Conservation (phyloP, 495 filamentous ascomycete species). For the Aspergillus sparsus region DNA sequence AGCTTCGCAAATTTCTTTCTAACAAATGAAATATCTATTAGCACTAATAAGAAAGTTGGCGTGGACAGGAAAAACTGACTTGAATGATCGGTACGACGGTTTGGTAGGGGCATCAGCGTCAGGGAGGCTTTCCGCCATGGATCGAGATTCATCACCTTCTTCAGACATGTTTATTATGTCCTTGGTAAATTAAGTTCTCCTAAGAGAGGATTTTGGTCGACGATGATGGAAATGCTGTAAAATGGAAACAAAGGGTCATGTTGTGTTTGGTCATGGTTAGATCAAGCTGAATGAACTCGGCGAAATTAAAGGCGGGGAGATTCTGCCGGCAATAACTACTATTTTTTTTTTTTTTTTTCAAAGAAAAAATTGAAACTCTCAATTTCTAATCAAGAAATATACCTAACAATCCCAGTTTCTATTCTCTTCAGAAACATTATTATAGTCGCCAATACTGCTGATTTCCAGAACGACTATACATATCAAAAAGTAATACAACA, state of each 20-base stretch:
- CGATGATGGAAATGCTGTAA: no score
- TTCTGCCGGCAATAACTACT: conserved; percentile 31
- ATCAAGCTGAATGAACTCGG: conserved; percentile 8
- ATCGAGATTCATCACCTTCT: conserved; percentile 29
- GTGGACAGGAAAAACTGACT: conserved; percentile 29
- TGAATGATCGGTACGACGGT: conserved; percentile 46
- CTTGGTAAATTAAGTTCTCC: no score
- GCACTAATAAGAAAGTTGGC: background rate
- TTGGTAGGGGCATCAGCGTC: conserved; percentile 41
- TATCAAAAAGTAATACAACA: no score
- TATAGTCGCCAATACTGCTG: no score
- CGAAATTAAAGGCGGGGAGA: conserved; percentile 26
- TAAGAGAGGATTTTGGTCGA: no score
- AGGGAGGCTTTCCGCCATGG: conserved; percentile 33
- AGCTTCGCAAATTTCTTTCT: conserved; percentile 98
- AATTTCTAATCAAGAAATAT: background rate
- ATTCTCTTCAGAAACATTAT: no score
- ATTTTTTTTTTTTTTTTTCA: no score
- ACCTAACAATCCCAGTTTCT: background rate
- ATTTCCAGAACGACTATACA: no score
- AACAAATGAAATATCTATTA: conserved; percentile 37
- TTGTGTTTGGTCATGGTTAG: background rate
- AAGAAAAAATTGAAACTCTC: no score
- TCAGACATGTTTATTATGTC: conserved; percentile 33
- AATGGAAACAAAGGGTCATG: no score